Evolutionary conservation across 2,329 filamentous ascomycete genomes (phyloP), one percentile per base, ranked within the genome.

Genomic region (Cyanodermella asteris): DNA sequence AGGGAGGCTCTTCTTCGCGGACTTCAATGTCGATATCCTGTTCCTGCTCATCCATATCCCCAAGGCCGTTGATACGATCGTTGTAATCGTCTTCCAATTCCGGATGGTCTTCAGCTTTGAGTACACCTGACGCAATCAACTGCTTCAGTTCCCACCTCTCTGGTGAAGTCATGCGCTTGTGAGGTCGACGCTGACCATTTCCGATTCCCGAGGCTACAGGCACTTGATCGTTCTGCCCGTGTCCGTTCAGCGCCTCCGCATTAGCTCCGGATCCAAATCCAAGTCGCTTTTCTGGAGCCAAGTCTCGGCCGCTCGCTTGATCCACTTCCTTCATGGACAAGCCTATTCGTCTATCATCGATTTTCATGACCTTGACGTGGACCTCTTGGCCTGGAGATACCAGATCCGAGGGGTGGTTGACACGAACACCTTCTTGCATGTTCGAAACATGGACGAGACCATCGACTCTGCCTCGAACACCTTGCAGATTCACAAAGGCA

Each of bases 271-370:
- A 87, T 16, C 75, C 71, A 40, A 94, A 87, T 16, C 75, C 71
- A 40, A 94, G 65, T 23, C 74, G 62, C 30, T 64, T 64, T 34
- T 82, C 70, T 1, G 82, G 80, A 16, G 72, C 67, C 19, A 91
- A 53, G 41, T 97, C 87, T 41, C 68, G 64, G 5, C 87, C 87
- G 3, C 76, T 82, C 16, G 66, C 62, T 45, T 97, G 87, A 38
- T 97, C 84, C 10, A 93, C 82, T 32, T 93, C 84, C 42, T 91
- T 91, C 82, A 97, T 93, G 0, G 82, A 91, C 5, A 97, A 53
- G 0, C 81, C 82, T 38, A 94, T 72, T 15, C 77, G 64, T 26
- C 59, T 67, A 4, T 74, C 72, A 41, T 94, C 76, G 26, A 91
- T 71, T 42, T 76, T 91, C 39, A 74, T 59, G 13, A 97, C 73